Evolutionary conservation across 78 protist species (phyloP), one percentile per base, ranked within the genome.

Genomic region (Dictyostelium purpureum): DNA sequence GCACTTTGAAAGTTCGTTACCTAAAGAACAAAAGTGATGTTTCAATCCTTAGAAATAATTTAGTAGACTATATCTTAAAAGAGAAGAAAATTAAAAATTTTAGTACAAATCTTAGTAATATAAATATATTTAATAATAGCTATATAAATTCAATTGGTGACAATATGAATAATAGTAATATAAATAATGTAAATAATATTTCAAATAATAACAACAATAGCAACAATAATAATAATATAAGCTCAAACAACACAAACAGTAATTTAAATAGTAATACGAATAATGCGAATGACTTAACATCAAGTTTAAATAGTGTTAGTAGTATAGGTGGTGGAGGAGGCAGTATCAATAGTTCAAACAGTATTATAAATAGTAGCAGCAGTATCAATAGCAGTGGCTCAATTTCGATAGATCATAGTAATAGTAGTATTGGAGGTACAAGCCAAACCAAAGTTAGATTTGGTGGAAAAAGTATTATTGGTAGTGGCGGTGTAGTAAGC

Each of bases 51-150:
- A 35, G 90, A 38, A 83, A 83, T 49, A 80, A 83, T 71, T 57
- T 83, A 18, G 80, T 83, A 2, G 90, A 83, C 21, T 43, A 18
- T 71, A 71, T 83, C 9, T 43, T 83, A n/a, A 83, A 71, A 31
- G 9, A 79, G 6, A 83, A 45, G 35, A 83, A 83, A 45, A 19
- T 33, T 54, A 21, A 66, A 74, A 6, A 4, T 45, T n/a, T n/a
- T n/a, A n/a, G n/a, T n/a, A n/a, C n/a, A n/a, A n/a, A n/a, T n/a
- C n/a, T n/a, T n/a, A n/a, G n/a, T n/a, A n/a, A n/a, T n/a, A n/a
- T n/a, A n/a, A n/a, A n/a, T n/a, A n/a, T n/a, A n/a, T n/a, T n/a
- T n/a, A n/a, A n/a, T 6, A 9, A 10, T n/a, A 10, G 38, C 7
- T 38, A 14, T 10, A 10, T 38, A n/a, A 7, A 6, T 70, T 14